Evolutionary conservation across 345 rosid species (phyloP).

Genomic region (Camelina hispida): DNA sequence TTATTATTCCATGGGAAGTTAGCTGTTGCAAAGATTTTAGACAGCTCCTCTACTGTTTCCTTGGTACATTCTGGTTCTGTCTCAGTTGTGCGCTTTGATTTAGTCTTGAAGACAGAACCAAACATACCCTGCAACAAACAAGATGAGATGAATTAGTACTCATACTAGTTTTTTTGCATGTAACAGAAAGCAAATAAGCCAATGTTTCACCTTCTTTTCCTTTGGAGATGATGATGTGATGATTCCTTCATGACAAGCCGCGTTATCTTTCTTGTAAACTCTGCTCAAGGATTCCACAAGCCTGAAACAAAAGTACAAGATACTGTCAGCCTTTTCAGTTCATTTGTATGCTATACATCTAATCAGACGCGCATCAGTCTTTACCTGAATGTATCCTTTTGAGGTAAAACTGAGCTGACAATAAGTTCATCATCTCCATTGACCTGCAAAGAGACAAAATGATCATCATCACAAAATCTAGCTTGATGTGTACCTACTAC

Average conservation of each 20-base stretch:
- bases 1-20: conserved; percentile 59
- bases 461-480: conserved; percentile 6
- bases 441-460: conserved; percentile 51
- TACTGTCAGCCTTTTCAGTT: background rate
- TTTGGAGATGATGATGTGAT: conserved; percentile 48
- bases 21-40: conserved; percentile 56
- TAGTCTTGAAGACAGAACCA: conserved; percentile 78
- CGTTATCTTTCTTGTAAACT: conserved; percentile 59
- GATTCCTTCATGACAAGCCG: conserved; percentile 48
- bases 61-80: conserved; percentile 65
- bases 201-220: conserved; percentile 73
- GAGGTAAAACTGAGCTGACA: conserved; percentile 59
- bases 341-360: background rate
- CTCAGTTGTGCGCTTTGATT: conserved; percentile 58
- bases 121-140: conserved; percentile 66
- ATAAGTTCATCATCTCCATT: conserved; percentile 78
- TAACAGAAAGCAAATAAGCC: background rate
- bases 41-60: conserved; percentile 72
- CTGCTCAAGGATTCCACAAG: conserved; percentile 57
- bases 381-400: conserved; percentile 66
- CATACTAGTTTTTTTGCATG: background rate
- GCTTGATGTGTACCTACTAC: background rate
- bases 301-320: conserved; percentile 45
- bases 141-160: conserved; percentile 7
- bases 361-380: conserved; percentile 2